phyloP scores from a whole-genome alignment of 345 rosid genomes.

The Syzygium aromaticum region DNA sequence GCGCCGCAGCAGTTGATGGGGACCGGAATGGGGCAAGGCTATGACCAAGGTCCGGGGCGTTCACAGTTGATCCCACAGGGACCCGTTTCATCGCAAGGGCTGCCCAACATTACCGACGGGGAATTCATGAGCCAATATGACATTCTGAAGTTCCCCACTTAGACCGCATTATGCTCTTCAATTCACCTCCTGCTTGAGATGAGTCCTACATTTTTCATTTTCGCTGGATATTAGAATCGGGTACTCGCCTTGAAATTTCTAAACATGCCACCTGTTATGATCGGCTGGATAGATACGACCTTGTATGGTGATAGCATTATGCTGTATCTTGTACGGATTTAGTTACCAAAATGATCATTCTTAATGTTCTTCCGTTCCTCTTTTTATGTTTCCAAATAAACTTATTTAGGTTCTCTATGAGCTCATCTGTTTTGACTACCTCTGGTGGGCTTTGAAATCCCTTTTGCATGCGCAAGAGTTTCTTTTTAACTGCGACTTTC shows the following conservation, averaged over 20 bases:
- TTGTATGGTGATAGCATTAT: neutral
- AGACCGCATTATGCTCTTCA: neutral
- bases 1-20: conserved; percentile 30
- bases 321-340: neutral
- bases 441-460: neutral
- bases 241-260: neutral
- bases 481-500: neutral
- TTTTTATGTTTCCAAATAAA: neutral
- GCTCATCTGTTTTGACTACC: neutral
- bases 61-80: conserved; percentile 55
- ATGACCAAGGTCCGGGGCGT: conserved; percentile 60
- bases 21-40: conserved; percentile 50
- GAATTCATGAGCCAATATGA: conserved; percentile 37
- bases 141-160: neutral
- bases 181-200: neutral
- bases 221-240: neutral
- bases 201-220: neutral
- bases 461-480: neutral
- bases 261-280: neutral
- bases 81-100: conserved; percentile 66
- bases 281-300: neutral
- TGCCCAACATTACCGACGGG: conserved; percentile 63
- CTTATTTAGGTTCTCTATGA: neutral
- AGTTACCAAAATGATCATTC: neutral
- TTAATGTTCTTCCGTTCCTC: neutral